Percentiles rank a stretch among this genome's conserved stretches.
phyloP scores from a whole-genome alignment of 2,329 filamentous ascomycete genomes.

The Fusarium sacchari region DNA sequence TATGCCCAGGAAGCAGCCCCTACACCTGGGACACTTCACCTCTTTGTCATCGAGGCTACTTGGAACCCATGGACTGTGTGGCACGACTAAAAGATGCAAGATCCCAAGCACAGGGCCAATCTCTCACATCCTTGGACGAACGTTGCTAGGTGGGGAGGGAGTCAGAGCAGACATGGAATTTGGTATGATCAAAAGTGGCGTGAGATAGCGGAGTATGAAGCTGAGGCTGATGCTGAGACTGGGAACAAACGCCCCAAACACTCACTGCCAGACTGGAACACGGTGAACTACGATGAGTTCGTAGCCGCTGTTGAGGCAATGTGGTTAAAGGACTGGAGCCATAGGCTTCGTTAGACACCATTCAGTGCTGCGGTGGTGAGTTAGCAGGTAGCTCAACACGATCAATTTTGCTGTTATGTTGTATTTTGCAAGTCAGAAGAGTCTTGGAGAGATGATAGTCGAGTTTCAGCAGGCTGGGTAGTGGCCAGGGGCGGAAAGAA shows the following conservation, averaged over 20 bases:
- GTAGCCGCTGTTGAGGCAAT: background rate
- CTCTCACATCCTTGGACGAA: background rate
- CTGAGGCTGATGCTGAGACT: fast-evolving
- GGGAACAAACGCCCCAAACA: background rate
- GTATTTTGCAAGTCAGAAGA: background rate
- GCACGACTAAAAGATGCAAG: background rate
- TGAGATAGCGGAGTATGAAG: fast-evolving
- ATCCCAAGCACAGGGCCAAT: background rate
- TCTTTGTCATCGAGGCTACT: background rate
- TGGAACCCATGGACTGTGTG: background rate
- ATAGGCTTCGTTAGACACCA: too few species aligned
- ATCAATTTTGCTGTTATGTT: background rate
- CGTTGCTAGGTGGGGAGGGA: fast-evolving
- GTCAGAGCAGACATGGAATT: fast-evolving
- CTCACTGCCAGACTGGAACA: background rate
- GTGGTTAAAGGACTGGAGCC: too few species aligned
- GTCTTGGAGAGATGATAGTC: background rate
- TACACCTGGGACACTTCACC: background rate
- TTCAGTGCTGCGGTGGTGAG: too few species aligned
- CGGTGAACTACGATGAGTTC: background rate
- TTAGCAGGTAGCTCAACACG: too few species aligned
- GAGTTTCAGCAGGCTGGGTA: background rate
- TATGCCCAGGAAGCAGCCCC: too few species aligned
- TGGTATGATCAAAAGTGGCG: background rate
- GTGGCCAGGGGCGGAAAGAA: background rate